A percentile compares a stretch with the other conserved stretches of the same genome.
Conservation (phyloP, 192 early-diverging fungal species). For the Entophlyctis luteolus region DNA sequence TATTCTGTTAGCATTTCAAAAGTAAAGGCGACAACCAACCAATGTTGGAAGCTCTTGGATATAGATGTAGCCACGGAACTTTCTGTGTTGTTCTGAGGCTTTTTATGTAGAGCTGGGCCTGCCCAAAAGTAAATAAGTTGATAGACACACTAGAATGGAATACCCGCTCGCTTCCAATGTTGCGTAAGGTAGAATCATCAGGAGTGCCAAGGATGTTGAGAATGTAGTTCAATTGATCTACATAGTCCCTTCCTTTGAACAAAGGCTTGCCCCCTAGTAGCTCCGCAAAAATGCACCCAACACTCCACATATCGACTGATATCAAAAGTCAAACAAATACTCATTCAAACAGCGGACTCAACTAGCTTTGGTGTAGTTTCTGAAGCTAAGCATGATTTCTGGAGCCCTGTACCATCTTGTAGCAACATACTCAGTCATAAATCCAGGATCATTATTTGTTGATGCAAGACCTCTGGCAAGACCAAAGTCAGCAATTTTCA, state of each 20-base stretch:
- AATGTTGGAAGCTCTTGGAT: constrained; percentile 80
- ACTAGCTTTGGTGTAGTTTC: constrained; percentile 55
- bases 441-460: constrained; percentile 31
- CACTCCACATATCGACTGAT: constrained; percentile 93
- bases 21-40: constrained; percentile 17
- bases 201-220: constrained; percentile 95
- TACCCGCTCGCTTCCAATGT: constrained; percentile 50
- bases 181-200: constrained; percentile 69
- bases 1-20: not conserved
- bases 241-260: constrained; percentile 65
- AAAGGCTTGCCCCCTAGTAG: constrained; percentile 63
- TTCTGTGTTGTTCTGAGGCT: constrained; percentile 81
- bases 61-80: constrained; percentile 74
- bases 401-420: constrained; percentile 58
- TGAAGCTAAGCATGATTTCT: constrained; percentile 53
- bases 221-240: constrained; percentile 93
- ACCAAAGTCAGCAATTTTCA: constrained; percentile 58
- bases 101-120: constrained; percentile 88
- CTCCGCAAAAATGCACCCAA: constrained; percentile 98
- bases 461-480: constrained; percentile 44
- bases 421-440: constrained; percentile 58
- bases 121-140: not conserved
- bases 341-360: not conserved
- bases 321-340: not conserved
- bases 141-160: too few relatives aligned